These are phyloP conservation scores for Sphaerosporella brunnea DNA, from an alignment of 495 filamentous ascomycete species.

Conservation along the genomic window DNA sequence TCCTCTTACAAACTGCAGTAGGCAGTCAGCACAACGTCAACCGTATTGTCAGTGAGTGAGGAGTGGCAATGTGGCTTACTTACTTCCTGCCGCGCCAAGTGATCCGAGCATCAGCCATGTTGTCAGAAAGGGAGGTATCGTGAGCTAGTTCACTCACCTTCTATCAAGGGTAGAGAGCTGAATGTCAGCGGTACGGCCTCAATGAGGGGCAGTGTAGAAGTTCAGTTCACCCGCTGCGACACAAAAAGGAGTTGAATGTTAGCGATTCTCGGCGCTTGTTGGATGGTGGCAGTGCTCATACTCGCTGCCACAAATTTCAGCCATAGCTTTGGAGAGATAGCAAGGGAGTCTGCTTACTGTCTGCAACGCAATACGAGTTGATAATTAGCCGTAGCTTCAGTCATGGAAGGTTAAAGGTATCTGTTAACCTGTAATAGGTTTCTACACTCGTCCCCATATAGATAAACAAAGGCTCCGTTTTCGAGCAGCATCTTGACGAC, in stretches of 20 bases:
- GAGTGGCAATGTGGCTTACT: neutral
- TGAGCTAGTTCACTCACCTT: neutral
- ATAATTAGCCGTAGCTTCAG: neutral
- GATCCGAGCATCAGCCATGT: neutral
- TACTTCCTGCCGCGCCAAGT: neutral
- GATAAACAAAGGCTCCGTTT: neutral
- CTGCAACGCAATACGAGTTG: neutral
- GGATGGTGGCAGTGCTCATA: neutral
- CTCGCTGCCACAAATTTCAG: neutral
- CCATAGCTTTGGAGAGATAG: neutral
- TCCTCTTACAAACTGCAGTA: neutral
- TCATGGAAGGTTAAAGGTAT: neutral
- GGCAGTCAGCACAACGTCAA: neutral
- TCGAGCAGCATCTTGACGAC: constrained; percentile 3
- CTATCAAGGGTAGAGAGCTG: neutral
- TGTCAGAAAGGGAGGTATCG: neutral
- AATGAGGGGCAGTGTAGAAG: neutral
- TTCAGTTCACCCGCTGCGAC: constrained; percentile 1
- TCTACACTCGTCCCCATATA: neutral
- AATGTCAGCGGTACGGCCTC: neutral
- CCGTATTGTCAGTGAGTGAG: neutral
- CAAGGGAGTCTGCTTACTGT: neutral
- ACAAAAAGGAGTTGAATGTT: neutral
- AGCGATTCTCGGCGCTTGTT: neutral
- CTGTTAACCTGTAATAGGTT: constrained; percentile 1